Conservation (phyloP, 2,329 filamentous ascomycete species). For the Blumeria hordei region DNA sequence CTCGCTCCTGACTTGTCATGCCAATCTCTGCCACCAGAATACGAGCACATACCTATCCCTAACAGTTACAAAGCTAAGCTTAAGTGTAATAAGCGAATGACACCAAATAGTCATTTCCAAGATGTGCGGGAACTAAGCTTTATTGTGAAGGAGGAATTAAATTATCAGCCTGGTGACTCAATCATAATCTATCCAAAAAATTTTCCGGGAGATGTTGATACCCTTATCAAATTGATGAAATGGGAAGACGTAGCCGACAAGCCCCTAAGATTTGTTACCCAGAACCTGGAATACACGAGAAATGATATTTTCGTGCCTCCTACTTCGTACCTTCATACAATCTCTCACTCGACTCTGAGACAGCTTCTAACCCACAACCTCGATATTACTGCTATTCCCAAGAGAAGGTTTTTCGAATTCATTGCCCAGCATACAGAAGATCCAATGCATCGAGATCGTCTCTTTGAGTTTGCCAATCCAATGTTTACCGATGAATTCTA, state of each 20-base stretch:
- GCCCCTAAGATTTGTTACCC: constrained; percentile 29
- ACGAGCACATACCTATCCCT: constrained; percentile 5
- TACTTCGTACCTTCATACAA: constrained; percentile 14
- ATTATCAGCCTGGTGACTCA: constrained; percentile 49
- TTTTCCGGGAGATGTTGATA: constrained; percentile 54
- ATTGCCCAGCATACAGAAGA: constrained; percentile 55
- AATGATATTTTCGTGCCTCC: constrained; percentile 16
- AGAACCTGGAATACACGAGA: constrained; percentile 3
- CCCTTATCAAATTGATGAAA: constrained; percentile 52
- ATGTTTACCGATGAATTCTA: constrained; percentile 75
- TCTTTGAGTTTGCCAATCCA: constrained; percentile 61
- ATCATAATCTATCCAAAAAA: constrained; percentile 73
- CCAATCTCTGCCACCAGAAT: constrained; percentile 1
- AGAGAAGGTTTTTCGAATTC: constrained; percentile 60
- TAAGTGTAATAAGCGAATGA: constrained; percentile 44
- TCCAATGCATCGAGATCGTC: constrained; percentile 49
- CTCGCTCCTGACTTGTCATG: constrained; percentile 2
- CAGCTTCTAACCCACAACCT: constrained; percentile 58
- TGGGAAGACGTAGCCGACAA: constrained; percentile 54
- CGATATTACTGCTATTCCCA: constrained; percentile 75
- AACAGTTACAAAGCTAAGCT: constrained; percentile 19
- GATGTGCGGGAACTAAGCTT: constrained; percentile 69
- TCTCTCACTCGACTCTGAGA: constrained; percentile 29
- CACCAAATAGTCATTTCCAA: constrained; percentile 63
- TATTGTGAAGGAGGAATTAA: constrained; percentile 18